A percentile compares a stretch with the other conserved stretches of the same genome.
phyloP scores from a whole-genome alignment of 768 basidiomycete species.

The Collybiopsis luxurians region DNA sequence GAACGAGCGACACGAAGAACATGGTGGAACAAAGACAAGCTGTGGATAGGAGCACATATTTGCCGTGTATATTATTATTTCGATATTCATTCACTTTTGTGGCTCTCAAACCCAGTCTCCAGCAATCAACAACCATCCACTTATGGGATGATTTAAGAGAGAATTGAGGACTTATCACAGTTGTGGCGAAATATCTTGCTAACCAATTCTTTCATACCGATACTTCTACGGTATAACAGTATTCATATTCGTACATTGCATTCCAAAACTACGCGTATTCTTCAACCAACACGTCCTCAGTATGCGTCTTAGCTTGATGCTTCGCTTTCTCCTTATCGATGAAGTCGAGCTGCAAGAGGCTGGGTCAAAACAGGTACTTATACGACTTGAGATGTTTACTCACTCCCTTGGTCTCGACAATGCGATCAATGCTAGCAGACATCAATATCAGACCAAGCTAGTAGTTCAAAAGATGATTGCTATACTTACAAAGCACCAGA shows the following conservation, averaged over 20 bases:
- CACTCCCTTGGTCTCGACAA: conserved; percentile 53
- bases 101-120: too few species aligned
- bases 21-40: conserved; percentile 4
- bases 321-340: conserved; percentile 44
- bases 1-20: neutral
- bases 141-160: too few species aligned
- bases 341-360: conserved; percentile 35
- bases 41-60: too few species aligned
- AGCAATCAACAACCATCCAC: too few species aligned
- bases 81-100: too few species aligned
- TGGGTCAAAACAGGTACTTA: neutral
- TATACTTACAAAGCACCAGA: conserved; percentile 31
- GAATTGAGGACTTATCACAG: too few species aligned
- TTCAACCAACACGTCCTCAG: neutral
- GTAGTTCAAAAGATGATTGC: conserved; percentile 26
- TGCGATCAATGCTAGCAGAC: conserved; percentile 1
- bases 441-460: neutral
- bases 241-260: neutral
- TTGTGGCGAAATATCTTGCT: too few species aligned
- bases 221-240: too few species aligned
- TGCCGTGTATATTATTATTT: too few species aligned
- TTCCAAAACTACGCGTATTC: neutral
- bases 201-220: too few species aligned
- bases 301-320: conserved; percentile 24
- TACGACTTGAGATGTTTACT: conserved; percentile 10